Percentiles rank a stretch among this genome's conserved stretches.
Conservation (phyloP, 768 basidiomycete genomes). For the Suillus bovinus region DNA sequence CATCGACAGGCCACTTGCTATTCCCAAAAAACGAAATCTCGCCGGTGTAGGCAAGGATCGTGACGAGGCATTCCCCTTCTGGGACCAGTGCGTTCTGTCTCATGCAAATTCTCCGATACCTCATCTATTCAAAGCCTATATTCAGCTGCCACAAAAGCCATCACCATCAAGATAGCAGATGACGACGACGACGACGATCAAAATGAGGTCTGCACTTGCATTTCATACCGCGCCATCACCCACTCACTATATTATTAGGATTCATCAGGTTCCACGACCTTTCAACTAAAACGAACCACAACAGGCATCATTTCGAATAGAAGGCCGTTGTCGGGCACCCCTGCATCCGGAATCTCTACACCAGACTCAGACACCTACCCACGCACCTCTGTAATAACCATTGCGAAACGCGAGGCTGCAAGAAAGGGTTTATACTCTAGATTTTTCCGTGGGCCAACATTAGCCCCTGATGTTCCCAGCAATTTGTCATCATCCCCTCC, state of each 20-base stretch:
- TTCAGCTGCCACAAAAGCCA: slow-evolving; percentile 78
- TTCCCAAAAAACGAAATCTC: slow-evolving; percentile 84
- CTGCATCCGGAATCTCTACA: slow-evolving; percentile 47
- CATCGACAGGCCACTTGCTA: slow-evolving; percentile 70
- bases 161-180: slow-evolving; percentile 65
- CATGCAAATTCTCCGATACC: slow-evolving; percentile 2
- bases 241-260: slow-evolving; percentile 14
- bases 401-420: slow-evolving; percentile 80
- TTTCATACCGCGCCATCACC: slow-evolving; percentile 5
- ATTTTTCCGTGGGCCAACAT: slow-evolving; percentile 78
- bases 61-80: slow-evolving; percentile 96
- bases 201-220: slow-evolving; percentile 7
- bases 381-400: slow-evolving; percentile 53
- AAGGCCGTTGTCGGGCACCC: slow-evolving; percentile 52
- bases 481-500: neutral
- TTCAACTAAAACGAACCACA: slow-evolving; percentile 54
- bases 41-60: slow-evolving; percentile 89
- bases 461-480: slow-evolving; percentile 45
- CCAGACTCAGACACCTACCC: slow-evolving; percentile 33
- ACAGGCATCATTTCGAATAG: slow-evolving; percentile 80
- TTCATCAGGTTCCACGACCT: slow-evolving; percentile 16
- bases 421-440: slow-evolving; percentile 71
- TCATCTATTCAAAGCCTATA: slow-evolving; percentile 48
- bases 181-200: slow-evolving; percentile 21
- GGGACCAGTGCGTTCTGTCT: slow-evolving; percentile 83